phyloP scores from a whole-genome alignment of 2,329 filamentous ascomycete species.

The Ramularia endophylla region DNA sequence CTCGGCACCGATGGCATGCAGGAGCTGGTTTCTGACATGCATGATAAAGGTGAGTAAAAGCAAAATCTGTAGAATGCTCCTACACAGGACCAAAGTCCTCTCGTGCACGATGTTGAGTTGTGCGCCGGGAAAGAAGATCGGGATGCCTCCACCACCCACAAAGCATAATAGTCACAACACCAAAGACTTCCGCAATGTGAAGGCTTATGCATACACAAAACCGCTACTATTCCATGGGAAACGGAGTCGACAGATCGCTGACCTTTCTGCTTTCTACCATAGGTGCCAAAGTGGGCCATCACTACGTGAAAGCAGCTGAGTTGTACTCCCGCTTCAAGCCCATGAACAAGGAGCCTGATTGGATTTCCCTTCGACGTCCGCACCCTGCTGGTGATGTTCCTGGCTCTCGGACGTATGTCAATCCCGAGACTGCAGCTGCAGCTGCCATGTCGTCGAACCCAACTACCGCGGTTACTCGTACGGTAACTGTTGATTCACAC shows the following conservation, averaged over 20 bases:
- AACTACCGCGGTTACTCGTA: slow-evolving; percentile 47
- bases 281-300: slow-evolving; percentile 25
- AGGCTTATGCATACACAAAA: too few relatives aligned
- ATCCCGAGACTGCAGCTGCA: slow-evolving; percentile 13
- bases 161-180: too few relatives aligned
- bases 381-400: slow-evolving; percentile 45
- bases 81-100: too few relatives aligned
- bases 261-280: too few relatives aligned
- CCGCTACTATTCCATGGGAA: too few relatives aligned
- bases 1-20: slow-evolving; percentile 58
- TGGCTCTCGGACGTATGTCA: slow-evolving; percentile 36
- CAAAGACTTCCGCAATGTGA: too few relatives aligned
- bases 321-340: slow-evolving; percentile 70
- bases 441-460: slow-evolving; percentile 11
- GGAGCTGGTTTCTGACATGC: slow-evolving; percentile 30
- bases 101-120: too few relatives aligned
- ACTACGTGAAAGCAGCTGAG: slow-evolving; percentile 47
- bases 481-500: slow-evolving; percentile 59
- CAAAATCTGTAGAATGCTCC: too few relatives aligned
- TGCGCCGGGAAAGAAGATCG: too few relatives aligned
- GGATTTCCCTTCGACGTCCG: slow-evolving; percentile 30
- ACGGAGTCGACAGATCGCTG: too few relatives aligned
- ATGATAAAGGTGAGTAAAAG: slow-evolving; percentile 32
- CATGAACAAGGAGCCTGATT: slow-evolving; percentile 48
- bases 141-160: too few relatives aligned